These are phyloP conservation scores for Flaveria floridana DNA, from an alignment of 140 eudicot genomes.

Conservation along the genomic window DNA sequence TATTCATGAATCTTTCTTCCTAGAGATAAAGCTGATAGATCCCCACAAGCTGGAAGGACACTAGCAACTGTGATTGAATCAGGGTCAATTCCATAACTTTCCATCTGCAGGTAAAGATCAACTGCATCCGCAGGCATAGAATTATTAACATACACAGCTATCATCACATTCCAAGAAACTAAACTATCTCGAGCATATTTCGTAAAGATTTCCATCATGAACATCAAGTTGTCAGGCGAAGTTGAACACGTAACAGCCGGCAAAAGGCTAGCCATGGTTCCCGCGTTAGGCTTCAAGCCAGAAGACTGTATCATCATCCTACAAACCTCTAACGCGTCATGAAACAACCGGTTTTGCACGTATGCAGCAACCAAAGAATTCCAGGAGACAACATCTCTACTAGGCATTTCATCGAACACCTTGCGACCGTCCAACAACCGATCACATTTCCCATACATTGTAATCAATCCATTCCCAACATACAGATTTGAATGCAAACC, in stretches of 20 bases:
- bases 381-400: slow-evolving; percentile 68
- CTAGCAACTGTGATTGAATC: slow-evolving; percentile 75
- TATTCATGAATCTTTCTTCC: slow-evolving; percentile 65
- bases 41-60: slow-evolving; percentile 79
- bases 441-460: slow-evolving; percentile 72
- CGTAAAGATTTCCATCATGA: slow-evolving; percentile 60
- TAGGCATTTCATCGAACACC: slow-evolving; percentile 67
- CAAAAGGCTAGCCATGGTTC: slow-evolving; percentile 79
- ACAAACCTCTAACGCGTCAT: slow-evolving; percentile 66
- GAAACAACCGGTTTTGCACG: slow-evolving; percentile 55
- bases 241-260: slow-evolving; percentile 68
- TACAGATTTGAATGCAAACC: slow-evolving; percentile 51
- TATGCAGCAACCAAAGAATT: slow-evolving; percentile 74
- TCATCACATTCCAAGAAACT: slow-evolving; percentile 85
- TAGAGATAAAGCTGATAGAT: slow-evolving; percentile 62
- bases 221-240: slow-evolving; percentile 35
- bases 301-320: slow-evolving; percentile 49
- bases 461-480: slow-evolving; percentile 66
- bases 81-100: slow-evolving; percentile 43
- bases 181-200: slow-evolving; percentile 41
- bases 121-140: slow-evolving; percentile 66
- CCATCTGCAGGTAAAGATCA: slow-evolving; percentile 60
- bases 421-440: slow-evolving; percentile 43
- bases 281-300: slow-evolving; percentile 52
- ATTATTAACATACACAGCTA: slow-evolving; percentile 66